Evolutionary conservation across 352 stramenopile genomes (phyloP).

Genomic region (Phytopythium sindhum): DNA sequence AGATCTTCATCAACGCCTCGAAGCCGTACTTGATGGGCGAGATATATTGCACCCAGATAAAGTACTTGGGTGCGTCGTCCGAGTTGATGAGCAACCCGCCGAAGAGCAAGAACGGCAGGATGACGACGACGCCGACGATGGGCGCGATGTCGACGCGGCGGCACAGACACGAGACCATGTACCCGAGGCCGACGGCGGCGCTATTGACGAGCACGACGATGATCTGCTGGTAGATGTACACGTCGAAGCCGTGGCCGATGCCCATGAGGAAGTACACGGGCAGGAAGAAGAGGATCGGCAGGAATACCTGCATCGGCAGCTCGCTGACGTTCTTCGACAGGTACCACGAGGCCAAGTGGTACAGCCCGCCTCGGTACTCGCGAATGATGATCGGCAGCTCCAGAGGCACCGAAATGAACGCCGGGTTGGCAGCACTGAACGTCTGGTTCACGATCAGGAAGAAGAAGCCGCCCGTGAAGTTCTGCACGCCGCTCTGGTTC

Average conservation of each 20-base stretch:
- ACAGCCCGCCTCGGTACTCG: constrained; percentile 19
- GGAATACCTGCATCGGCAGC: constrained; percentile 17
- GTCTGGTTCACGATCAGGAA: constrained; percentile 27
- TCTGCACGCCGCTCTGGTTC: constrained; percentile 27
- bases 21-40: constrained; percentile 41
- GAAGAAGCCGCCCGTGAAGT: constrained; percentile 29
- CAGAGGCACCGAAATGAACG: constrained; percentile 22
- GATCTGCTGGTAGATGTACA: constrained; percentile 25
- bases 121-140: constrained; percentile 26
- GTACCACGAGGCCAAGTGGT: constrained; percentile 16
- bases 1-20: constrained; percentile 26
- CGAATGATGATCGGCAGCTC: constrained; percentile 20
- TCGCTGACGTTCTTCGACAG: constrained; percentile 34
- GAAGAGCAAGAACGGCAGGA: constrained; percentile 37
- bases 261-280: constrained; percentile 25
- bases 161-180: constrained; percentile 35
- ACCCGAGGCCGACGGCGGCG: constrained; percentile 21
- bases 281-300: constrained; percentile 17
- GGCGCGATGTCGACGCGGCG: constrained; percentile 23
- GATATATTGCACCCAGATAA: constrained; percentile 34
- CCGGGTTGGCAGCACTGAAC: constrained; percentile 26
- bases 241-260: constrained; percentile 18
- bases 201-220: constrained; percentile 31
- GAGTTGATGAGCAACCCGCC: constrained; percentile 35
- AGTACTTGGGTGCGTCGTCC: constrained; percentile 28